A percentile compares a stretch with the other conserved stretches of the same genome.
phyloP scores from a whole-genome alignment of 768 basidiomycete genomes.

The Symmetrospora coprosmae region DNA sequence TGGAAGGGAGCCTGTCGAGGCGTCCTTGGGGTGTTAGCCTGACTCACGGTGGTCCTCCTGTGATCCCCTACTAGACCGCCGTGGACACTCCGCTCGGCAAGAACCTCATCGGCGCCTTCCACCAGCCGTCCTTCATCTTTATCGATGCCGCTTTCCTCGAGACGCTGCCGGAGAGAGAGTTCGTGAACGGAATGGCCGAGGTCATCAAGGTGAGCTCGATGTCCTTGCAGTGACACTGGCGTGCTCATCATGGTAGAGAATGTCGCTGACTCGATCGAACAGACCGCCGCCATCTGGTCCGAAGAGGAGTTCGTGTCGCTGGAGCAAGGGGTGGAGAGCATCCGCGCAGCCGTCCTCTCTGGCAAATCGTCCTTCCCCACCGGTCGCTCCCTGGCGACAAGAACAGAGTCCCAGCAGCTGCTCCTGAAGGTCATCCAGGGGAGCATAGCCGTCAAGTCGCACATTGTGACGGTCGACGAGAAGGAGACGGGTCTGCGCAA shows the following conservation, averaged over 20 bases:
- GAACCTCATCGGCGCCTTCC: slow-evolving; percentile 95
- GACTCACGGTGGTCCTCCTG: background rate
- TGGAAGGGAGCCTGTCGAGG: too few species aligned
- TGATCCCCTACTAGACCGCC: slow-evolving; percentile 49
- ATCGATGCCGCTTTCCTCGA: slow-evolving; percentile 93
- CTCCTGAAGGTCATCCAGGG: slow-evolving; percentile 81
- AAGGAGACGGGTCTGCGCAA: slow-evolving; percentile 92
- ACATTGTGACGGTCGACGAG: slow-evolving; percentile 93
- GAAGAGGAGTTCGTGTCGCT: slow-evolving; percentile 74
- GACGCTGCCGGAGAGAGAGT: slow-evolving; percentile 77
- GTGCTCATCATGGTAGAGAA: background rate
- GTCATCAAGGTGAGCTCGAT: slow-evolving; percentile 64
- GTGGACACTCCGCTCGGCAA: slow-evolving; percentile 97
- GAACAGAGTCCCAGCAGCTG: slow-evolving; percentile 56
- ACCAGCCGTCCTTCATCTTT: slow-evolving; percentile 95
- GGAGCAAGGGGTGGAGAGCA: slow-evolving; percentile 70
- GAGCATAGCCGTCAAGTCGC: slow-evolving; percentile 86
- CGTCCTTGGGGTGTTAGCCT: background rate
- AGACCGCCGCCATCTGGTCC: slow-evolving; percentile 99
- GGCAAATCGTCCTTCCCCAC: slow-evolving; percentile 42
- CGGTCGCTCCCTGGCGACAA: slow-evolving; percentile 42
- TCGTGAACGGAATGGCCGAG: slow-evolving; percentile 98
- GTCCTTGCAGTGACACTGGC: background rate
- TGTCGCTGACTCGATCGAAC: too few species aligned
- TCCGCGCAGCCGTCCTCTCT: slow-evolving; percentile 64